Base-by-base conservation (phyloP, 2,329 filamentous ascomycete genomes). In the Nothopassalora personata region DNA sequence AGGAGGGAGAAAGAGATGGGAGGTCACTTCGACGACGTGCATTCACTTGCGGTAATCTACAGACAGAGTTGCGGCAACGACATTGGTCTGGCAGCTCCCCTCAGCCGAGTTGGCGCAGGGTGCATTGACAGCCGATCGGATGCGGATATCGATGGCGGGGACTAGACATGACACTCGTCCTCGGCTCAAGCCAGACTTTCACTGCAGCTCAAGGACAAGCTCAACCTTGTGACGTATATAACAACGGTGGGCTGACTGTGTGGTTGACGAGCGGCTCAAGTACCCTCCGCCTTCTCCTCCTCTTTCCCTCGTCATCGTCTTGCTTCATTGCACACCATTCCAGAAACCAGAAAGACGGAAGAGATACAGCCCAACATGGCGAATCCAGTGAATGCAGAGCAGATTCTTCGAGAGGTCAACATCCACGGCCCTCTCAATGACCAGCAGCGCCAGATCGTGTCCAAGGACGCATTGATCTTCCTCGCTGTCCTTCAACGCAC, bases 401-500 rank as follows among this genome's bases (percentile, higher is more conserved):
- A 82, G 65, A 89, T 96, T 72, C 87, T 97, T 67, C 86, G 91
- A 76, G 91, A 91, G 77, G 92, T 97, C 72, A 85, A 86, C 77
- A 85, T 97, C 81, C 86, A 91, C 70, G 93, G 91, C 71, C 77
- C 83, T 63, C 79, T 97, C 72, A 86, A 86, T 71, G 86, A 93
- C 60, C 80, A 87, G 68, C 88, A 92, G 75, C 86, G 86, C 79
- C 93, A 96, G 82, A 95, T 99, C 74, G 84, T 97, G 66, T 96
- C 86, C 64, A 93, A 91, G 69, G 85, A 95, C 66, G 93, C 93
- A 57, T 86, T 90, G 65, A 89, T 91, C 64, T 99, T 97, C 81
- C 85, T 99, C 61, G 90, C 93, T 39, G 87, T 97, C 65, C 85
- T 99, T 71, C 94, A 99, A 80, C 88, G 93, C 73, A 91, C 91